Conservation (phyloP, 805 yeast species). For the Yarrowia alimentaria region DNA sequence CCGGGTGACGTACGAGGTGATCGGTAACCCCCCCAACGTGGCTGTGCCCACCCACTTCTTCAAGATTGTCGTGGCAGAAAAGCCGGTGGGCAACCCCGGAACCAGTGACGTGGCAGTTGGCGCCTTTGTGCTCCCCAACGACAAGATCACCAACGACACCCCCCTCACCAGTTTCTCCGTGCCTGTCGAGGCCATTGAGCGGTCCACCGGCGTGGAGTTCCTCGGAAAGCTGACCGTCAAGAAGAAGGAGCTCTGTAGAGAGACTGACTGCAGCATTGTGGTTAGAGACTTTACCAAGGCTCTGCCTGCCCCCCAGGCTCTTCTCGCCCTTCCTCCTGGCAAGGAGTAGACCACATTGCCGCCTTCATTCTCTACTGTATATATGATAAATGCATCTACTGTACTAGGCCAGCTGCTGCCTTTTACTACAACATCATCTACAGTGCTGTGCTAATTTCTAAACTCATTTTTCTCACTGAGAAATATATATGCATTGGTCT, state of each 20-base stretch:
- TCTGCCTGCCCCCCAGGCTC: constrained; percentile 34
- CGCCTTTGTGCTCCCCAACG: constrained; percentile 93
- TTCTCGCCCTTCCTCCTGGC: constrained; percentile 14
- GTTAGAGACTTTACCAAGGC: constrained; percentile 70
- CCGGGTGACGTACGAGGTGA: constrained; percentile 82
- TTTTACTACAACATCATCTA: no score
- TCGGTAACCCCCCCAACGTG: constrained; percentile 93
- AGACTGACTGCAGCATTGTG: constrained; percentile 72
- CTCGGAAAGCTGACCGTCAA: constrained; percentile 64
- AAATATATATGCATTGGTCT: no score
- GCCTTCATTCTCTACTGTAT: no score
- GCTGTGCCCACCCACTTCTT: constrained; percentile 98
- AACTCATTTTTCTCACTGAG: no score
- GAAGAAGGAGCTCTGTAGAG: constrained; percentile 68
- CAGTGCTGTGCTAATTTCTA: no score
- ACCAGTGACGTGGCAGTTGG: constrained; percentile 59
- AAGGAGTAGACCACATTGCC: no score
- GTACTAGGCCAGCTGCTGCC: no score
- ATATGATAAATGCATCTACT: no score
- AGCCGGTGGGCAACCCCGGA: constrained; percentile 43
- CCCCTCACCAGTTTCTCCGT: constrained; percentile 78
- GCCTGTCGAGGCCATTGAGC: constrained; percentile 85
- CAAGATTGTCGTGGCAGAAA: constrained; percentile 85
- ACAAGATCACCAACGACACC: constrained; percentile 63
- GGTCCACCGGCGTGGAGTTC: constrained; percentile 80